Evolutionary conservation across 2,329 filamentous ascomycete species (phyloP), one percentile per base, ranked within the genome.

Genomic region (Alternaria arborescens): DNA sequence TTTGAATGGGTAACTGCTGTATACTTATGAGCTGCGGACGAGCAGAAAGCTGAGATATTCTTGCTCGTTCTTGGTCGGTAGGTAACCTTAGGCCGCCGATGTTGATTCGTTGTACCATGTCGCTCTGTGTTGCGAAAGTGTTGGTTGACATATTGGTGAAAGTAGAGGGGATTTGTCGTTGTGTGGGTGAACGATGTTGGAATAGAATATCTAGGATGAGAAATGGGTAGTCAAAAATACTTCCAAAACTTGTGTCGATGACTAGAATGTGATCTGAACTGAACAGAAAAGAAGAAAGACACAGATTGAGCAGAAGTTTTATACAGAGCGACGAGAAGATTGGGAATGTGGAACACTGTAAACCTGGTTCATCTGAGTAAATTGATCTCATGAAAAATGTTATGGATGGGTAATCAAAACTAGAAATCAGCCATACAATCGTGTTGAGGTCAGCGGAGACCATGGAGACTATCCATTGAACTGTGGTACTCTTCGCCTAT

Each of bases 31-130:
- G 8, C 20, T 24, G 12, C 10, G 32, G 32, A 16, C 12, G 20
- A 42, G 40, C 20, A 26, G 43, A 22, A n/a, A 28, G 36, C 34
- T 58, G 56, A 46, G 42, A 50, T 32, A 42, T 58, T 50, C 56
- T 51, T 24, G 38, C 34, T 28, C 46, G 47, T 11, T 32, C 20
- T 18, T 42, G 10, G n/a, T 12, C 8, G 42, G 8, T 7, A 40
- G 2, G 26, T 18, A 22, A 11, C 24, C 30, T 26, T 36, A 26
- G 3, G 18, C 14, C 22, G 14, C 20, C 26, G 44, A 34, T 36
- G 26, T 34, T 51, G 52, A 52, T 38, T 5, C 22, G 24, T n/a
- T 52, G 50, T 11, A 11, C 34, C 34, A 32, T 18, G 34, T 41
- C 22, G 24, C n/a, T 2, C 20, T 38, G 24, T 34, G 16, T 20